These are phyloP conservation scores for Lasiodiplodia sp. DNA, from an alignment of 2,329 filamentous ascomycete species.

Conservation along the genomic window DNA sequence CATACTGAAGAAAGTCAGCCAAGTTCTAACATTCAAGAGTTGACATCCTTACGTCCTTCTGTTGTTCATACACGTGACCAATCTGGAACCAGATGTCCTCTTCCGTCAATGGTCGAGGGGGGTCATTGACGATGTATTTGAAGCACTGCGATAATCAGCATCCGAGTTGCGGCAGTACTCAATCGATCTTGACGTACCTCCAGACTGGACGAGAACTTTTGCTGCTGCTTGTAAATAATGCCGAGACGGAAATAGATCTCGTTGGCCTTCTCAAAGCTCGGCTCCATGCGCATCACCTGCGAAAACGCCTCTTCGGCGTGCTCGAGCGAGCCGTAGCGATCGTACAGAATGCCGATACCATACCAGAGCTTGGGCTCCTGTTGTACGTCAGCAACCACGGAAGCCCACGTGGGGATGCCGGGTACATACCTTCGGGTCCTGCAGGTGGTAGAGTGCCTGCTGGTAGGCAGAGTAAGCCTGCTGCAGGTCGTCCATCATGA, in stretches of 20 bases:
- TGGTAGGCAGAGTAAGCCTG: conserved; percentile 98
- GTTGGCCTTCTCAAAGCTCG: conserved; percentile 97
- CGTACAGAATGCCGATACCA: conserved; percentile 96
- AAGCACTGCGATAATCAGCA: conserved; percentile 73
- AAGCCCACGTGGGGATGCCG: too few relatives aligned
- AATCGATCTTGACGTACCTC: conserved; percentile 67
- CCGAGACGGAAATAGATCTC: conserved; percentile 98
- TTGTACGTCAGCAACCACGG: neutral
- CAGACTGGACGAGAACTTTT: conserved; percentile 89
- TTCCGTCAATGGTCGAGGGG: conserved; percentile 89
- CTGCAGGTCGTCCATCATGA: conserved; percentile 98
- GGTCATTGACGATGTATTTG: conserved; percentile 94
- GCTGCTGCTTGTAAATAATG: conserved; percentile 99
- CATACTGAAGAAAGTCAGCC: conserved; percentile 70
- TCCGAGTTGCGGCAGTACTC: neutral
- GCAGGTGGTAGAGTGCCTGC: conserved; percentile 89
- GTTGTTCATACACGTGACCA: conserved; percentile 96
- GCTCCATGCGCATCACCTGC: conserved; percentile 98
- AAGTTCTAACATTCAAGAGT: neutral
- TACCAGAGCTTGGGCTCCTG: conserved; percentile 98
- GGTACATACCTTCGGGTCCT: conserved; percentile 75
- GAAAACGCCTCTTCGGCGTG: conserved; percentile 98
- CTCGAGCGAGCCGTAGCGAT: conserved; percentile 93
- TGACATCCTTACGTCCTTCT: conserved; percentile 84
- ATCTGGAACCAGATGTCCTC: conserved; percentile 99